Conservation (phyloP, 139 green algal genomes). For the Haematococcus sp. region DNA sequence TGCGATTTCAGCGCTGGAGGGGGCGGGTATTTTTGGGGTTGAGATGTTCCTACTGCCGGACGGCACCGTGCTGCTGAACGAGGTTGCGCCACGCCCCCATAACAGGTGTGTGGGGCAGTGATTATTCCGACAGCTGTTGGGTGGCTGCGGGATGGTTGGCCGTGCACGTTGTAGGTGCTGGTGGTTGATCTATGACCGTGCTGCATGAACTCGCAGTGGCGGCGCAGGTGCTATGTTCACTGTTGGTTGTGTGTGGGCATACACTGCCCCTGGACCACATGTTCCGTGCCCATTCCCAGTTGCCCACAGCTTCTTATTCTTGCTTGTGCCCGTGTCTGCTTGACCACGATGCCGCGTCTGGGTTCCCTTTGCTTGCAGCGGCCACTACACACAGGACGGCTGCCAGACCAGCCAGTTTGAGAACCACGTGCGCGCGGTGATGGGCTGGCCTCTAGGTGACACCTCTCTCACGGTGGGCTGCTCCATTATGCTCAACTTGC, state of each 20-base stretch:
- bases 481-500: conserved; percentile 75
- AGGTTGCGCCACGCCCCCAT: conserved; percentile 94
- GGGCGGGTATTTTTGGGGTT: conserved; percentile 95
- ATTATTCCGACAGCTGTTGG: too few relatives aligned
- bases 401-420: conserved; percentile 91
- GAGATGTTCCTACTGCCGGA: conserved; percentile 93
- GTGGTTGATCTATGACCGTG: too few relatives aligned
- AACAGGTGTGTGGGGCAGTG: conserved; percentile 75
- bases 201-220: too few relatives aligned
- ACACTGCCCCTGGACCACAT: too few relatives aligned
- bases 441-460: conserved; percentile 93
- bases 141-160: too few relatives aligned
- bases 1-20: conserved; percentile 74
- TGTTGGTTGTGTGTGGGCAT: too few relatives aligned
- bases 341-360: neutral
- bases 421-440: conserved; percentile 91
- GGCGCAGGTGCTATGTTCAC: too few relatives aligned
- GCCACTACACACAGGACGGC: conserved; percentile 97
- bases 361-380: conserved; percentile 24
- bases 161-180: too few relatives aligned
- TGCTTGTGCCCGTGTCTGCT: too few relatives aligned
- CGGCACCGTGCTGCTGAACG: conserved; percentile 87
- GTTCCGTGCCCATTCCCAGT: too few relatives aligned
- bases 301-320: too few relatives aligned
- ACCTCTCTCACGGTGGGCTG: conserved; percentile 58